phyloP scores from a whole-genome alignment of 441 rosid species.

The Aquilaria agallochum region DNA sequence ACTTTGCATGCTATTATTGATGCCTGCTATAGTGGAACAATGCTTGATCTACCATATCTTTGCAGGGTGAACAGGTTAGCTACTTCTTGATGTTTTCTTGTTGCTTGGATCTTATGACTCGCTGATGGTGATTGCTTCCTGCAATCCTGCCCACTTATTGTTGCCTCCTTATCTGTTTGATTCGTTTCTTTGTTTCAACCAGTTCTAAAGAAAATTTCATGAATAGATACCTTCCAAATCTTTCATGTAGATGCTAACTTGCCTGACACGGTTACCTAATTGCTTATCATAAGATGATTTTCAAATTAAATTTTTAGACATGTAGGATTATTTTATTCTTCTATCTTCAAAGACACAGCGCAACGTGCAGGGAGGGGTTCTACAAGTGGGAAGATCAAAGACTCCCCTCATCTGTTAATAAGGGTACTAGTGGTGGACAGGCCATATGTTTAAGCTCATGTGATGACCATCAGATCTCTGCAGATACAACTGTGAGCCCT shows the following conservation, averaged over 20 bases:
- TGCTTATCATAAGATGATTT: too few relatives aligned
- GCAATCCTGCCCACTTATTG: too few relatives aligned
- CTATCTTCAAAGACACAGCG: too few relatives aligned
- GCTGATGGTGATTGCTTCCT: too few relatives aligned
- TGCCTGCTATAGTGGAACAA: conserved; percentile 65
- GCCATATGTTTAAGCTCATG: conserved; percentile 62
- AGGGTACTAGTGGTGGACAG: conserved; percentile 62
- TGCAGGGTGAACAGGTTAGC: conserved; percentile 56
- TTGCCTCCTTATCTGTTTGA: too few relatives aligned
- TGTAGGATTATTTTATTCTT: neutral
- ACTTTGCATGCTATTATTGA: conserved; percentile 66
- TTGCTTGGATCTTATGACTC: too few relatives aligned
- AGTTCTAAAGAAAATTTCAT: too few relatives aligned
- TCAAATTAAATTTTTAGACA: neutral
- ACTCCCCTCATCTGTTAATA: conserved; percentile 21
- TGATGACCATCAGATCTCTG: conserved; percentile 47
- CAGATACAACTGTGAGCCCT: conserved; percentile 42
- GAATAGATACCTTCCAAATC: too few relatives aligned
- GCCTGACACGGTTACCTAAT: too few relatives aligned
- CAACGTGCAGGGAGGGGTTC: conserved; percentile 36
- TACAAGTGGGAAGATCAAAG: conserved; percentile 53
- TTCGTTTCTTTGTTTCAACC: too few relatives aligned
- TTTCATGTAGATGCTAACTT: too few relatives aligned
- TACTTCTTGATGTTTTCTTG: too few relatives aligned
- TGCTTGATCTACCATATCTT: conserved; percentile 58